Evolutionary conservation across 805 yeast genomes (phyloP), one percentile per base, ranked within the genome.

Genomic region (Candida multigemmis): DNA sequence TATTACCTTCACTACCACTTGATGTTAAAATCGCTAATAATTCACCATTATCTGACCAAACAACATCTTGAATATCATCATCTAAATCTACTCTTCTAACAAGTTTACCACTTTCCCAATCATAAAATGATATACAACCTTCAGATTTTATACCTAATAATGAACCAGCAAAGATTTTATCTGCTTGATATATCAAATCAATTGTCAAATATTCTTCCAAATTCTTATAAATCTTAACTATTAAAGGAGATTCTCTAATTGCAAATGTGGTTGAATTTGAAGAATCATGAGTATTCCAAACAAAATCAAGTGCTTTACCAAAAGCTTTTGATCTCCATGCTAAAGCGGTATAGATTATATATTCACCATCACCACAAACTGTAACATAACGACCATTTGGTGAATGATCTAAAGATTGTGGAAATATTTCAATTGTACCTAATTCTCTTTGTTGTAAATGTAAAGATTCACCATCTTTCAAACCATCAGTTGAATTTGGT

Each of bases 321-420:
- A 82, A 91, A 26, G 86, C 68, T 60, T 86, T 91, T 46, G 89
- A 86, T 63, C 98, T 76, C 98, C 98, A 91, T 1, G 97, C 97
- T 44, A 91, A 70, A 2, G 98, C 89, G 2, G 97, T 87, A 59
- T 89, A 91, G 29, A 91, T 79, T 42, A 89, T 84, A 53, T 85
- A 89, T 57, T 91, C 99, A 34, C 96, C 96, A 58, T 91, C 98
- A 48, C 99, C 99, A 24, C 89, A 80, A 26, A 91, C 96, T 15
- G 97, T 81, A 21, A 87, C 96, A 51, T 82, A 91, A 55, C 96
- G 76, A 37, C 99, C 99, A 50, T 91, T 91, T 37, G 97, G 96
- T 23, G 97, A 89, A 56, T 91, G 98, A 26, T 68, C 61, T 46
- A 91, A 68, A 34, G 81, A 70, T 35, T 82, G 80, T 28, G 98